These are phyloP conservation scores for Stropharia rugosoannulata DNA, from an alignment of 768 basidiomycete species.

Conservation along the genomic window DNA sequence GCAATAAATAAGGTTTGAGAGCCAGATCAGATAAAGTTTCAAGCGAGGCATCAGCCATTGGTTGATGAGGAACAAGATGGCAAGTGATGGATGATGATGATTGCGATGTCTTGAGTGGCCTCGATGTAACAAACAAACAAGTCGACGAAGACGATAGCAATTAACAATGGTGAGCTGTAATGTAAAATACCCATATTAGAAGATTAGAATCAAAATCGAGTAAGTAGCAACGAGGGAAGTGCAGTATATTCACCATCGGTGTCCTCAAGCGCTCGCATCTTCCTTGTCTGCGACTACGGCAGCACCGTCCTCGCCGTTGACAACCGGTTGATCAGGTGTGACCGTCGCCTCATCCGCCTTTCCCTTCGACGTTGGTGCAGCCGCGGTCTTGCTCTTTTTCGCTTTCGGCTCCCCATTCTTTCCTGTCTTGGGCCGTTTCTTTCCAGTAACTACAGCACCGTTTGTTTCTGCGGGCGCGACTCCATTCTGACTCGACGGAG, in stretches of 20 bases:
- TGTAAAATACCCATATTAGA: neutral
- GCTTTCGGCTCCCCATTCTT: conserved; percentile 29
- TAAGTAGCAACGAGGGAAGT: neutral
- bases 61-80: no score
- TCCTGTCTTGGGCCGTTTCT: conserved; percentile 25
- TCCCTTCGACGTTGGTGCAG: conserved; percentile 8
- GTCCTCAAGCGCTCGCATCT: neutral
- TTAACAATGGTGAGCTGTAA: conserved; percentile 1
- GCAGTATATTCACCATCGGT: neutral
- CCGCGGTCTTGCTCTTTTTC: conserved; percentile 27
- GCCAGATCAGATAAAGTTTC: no score
- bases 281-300: no score
- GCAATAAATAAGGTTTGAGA: no score
- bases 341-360: neutral
- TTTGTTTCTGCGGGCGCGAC: conserved; percentile 8
- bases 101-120: no score
- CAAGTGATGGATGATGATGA: no score
- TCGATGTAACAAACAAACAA: no score
- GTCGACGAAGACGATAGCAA: no score
- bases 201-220: no score
- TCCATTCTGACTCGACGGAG: conserved; percentile 8
- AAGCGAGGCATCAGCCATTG: no score
- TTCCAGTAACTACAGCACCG: conserved; percentile 14
- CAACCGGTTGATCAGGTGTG: no score
- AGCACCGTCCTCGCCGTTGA: no score